Conservation (phyloP, 1,284 basidiomycete genomes). For the Xerocomus amazonicus region DNA sequence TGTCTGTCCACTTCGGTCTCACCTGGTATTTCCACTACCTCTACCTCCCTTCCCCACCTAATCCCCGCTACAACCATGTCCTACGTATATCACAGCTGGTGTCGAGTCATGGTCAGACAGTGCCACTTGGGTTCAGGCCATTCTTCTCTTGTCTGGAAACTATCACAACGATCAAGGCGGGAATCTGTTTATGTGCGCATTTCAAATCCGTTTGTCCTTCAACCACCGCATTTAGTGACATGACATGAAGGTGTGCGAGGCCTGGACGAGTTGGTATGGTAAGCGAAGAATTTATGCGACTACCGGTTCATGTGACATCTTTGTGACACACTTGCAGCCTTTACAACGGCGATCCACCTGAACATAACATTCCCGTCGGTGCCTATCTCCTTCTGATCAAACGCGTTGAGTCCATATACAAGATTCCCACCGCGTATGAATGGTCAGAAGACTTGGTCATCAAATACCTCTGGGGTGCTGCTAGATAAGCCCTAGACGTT, state of each 20-base stretch:
- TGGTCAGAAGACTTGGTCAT: slow-evolving; percentile 94
- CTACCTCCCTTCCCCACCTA: slow-evolving; percentile 74
- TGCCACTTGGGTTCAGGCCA: slow-evolving; percentile 72
- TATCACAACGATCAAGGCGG: slow-evolving; percentile 70
- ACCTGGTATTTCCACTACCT: slow-evolving; percentile 92
- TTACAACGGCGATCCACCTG: slow-evolving; percentile 86
- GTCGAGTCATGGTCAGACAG: slow-evolving; percentile 89
- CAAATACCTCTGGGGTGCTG: slow-evolving; percentile 92
- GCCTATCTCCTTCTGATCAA: slow-evolving; percentile 81
- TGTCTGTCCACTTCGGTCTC: slow-evolving; percentile 79
- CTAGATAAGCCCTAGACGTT: slow-evolving; percentile 61
- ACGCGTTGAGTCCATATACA: slow-evolving; percentile 92
- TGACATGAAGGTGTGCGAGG: slow-evolving; percentile 84
- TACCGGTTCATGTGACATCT: slow-evolving; percentile 15
- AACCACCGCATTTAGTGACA: slow-evolving; percentile 92
- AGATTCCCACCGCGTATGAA: slow-evolving; percentile 82
- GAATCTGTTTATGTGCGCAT: not conserved
- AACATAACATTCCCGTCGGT: slow-evolving; percentile 78
- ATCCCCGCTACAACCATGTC: slow-evolving; percentile 69
- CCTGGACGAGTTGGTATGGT: slow-evolving; percentile 85
- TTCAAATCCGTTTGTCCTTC: slow-evolving; percentile 44
- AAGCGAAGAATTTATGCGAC: slow-evolving; percentile 89
- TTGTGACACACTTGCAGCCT: slow-evolving; percentile 53
- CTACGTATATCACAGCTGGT: slow-evolving; percentile 87
- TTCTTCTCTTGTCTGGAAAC: slow-evolving; percentile 75